A percentile compares a stretch with the other conserved stretches of the same genome.
These are phyloP conservation scores for Chamaecrista fasciculata DNA, from an alignment of 306 rosid species.

Conservation along the genomic window DNA sequence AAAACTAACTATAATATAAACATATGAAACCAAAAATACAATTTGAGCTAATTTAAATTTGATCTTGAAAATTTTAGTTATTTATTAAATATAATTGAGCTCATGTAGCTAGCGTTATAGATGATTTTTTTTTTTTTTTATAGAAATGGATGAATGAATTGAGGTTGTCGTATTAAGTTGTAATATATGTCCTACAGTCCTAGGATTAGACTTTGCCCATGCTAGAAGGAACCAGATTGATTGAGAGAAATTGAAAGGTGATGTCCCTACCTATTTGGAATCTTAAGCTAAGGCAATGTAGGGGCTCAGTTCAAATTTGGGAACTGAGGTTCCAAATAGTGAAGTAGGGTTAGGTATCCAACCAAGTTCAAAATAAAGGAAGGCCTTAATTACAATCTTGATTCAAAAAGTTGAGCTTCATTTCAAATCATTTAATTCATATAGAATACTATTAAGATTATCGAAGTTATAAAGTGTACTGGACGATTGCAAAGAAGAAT, in stretches of 20 bases:
- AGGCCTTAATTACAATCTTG: no score
- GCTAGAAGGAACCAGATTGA: neutral
- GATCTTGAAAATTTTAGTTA: no score
- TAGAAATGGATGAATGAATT: constrained; percentile 22
- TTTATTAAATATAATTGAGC: no score
- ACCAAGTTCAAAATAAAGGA: neutral
- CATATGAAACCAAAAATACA: no score
- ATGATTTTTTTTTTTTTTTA: no score
- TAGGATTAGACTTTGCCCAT: constrained; percentile 6
- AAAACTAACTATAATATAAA: no score
- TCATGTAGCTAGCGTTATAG: no score
- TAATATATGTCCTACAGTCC: neutral
- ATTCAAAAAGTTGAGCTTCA: no score
- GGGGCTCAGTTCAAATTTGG: constrained; percentile 10
- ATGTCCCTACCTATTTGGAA: constrained; percentile 18
- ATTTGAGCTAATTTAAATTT: no score
- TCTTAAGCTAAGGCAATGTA: no score
- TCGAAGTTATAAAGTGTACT: no score
- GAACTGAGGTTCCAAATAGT: neutral
- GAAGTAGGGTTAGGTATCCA: constrained; percentile 14
- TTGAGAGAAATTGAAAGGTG: neutral
- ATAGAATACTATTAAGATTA: no score
- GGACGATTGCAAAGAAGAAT: neutral
- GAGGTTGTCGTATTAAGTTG: neutral
- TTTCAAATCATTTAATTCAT: neutral